These are phyloP conservation scores for Fomitopsis palustris DNA, from an alignment of 1,284 basidiomycete species.

Conservation along the genomic window DNA sequence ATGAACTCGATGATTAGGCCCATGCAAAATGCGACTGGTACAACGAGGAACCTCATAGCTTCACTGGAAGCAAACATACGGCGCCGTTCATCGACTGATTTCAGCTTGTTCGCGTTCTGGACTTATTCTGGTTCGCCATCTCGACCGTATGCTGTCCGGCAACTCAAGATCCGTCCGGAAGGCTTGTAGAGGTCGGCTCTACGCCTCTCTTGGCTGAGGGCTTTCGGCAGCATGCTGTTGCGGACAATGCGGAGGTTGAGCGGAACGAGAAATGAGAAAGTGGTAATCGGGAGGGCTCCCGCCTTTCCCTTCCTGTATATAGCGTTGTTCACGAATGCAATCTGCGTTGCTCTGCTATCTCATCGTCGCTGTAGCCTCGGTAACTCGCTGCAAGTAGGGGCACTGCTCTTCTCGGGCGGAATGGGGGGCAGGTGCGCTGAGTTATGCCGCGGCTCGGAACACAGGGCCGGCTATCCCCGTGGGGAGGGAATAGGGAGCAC, in stretches of 20 bases:
- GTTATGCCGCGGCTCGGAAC: neutral
- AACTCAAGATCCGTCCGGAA: neutral
- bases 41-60: too few species aligned
- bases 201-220: neutral
- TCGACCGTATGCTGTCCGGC: neutral
- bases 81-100: too few species aligned
- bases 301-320: neutral
- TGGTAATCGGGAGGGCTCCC: neutral
- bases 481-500: neutral
- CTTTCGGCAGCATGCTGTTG: neutral
- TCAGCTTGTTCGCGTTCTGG: too few species aligned
- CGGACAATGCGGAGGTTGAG: conserved; percentile 1
- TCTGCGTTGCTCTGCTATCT: neutral
- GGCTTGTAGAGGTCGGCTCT: neutral
- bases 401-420: neutral
- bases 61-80: too few species aligned
- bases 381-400: neutral
- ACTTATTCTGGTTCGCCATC: too few species aligned
- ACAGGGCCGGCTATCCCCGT: conserved; percentile 6
- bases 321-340: too few species aligned
- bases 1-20: too few species aligned
- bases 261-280: neutral
- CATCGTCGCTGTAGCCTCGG: neutral
- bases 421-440: neutral
- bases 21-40: too few species aligned